These are phyloP conservation scores for Exophiala spinifera DNA, from an alignment of 2,329 filamentous ascomycete genomes.

Conservation along the genomic window DNA sequence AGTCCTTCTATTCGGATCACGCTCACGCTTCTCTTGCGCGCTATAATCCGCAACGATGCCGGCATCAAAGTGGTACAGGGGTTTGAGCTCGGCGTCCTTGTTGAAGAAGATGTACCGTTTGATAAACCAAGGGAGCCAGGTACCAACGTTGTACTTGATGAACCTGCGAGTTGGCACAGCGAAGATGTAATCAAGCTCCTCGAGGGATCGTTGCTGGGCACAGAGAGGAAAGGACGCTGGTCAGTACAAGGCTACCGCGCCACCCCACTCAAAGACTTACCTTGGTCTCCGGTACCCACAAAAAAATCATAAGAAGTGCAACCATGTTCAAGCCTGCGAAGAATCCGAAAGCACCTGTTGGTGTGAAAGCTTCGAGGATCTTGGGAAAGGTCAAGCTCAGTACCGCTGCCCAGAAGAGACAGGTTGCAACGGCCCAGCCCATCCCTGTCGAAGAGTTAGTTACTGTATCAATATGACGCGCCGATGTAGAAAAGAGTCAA, in stretches of 20 bases:
- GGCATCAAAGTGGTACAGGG: constrained; percentile 51
- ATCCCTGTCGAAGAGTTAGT: constrained; percentile 44
- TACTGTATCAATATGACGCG: too few relatives aligned
- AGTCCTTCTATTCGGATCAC: neutral
- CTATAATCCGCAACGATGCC: constrained; percentile 6
- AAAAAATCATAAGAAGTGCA: constrained; percentile 45
- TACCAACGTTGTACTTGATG: constrained; percentile 39
- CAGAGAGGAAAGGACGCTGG: neutral
- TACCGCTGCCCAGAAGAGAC: constrained; percentile 48
- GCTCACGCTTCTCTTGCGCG: constrained; percentile 3
- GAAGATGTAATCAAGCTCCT: constrained; percentile 44
- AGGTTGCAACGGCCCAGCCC: constrained; percentile 43
- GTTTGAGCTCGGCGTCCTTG: constrained; percentile 35
- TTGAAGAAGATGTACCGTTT: constrained; percentile 43
- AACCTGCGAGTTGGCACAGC: constrained; percentile 43
- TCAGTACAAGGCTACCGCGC: neutral
- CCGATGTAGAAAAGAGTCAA: too few relatives aligned
- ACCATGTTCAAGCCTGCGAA: constrained; percentile 31
- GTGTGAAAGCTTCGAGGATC: constrained; percentile 20
- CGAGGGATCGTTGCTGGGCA: constrained; percentile 28
- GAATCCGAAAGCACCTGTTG: constrained; percentile 39
- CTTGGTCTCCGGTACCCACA: constrained; percentile 36
- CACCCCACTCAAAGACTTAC: neutral
- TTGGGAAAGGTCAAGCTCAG: constrained; percentile 43
- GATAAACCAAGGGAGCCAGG: constrained; percentile 47